Evolutionary conservation across 805 yeast species (phyloP).

Genomic region (Wickerhamiella kurtzmanii): DNA sequence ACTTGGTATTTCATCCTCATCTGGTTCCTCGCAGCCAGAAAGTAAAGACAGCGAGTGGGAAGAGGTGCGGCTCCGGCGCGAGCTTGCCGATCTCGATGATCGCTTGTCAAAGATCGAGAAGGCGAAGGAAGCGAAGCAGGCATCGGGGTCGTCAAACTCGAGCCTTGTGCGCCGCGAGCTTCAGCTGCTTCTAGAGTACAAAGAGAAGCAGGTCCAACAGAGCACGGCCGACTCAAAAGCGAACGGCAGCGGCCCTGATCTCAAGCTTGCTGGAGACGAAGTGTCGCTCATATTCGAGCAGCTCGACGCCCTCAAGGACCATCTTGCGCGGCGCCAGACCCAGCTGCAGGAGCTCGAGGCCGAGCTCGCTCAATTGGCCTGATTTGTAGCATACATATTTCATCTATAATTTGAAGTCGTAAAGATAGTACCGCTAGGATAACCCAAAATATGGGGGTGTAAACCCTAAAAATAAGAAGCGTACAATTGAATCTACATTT

Average conservation of each 20-base stretch:
- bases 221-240: constrained; percentile 16
- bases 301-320: constrained; percentile 57
- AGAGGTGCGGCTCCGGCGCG: constrained; percentile 67
- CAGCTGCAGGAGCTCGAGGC: constrained; percentile 40
- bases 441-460: no score
- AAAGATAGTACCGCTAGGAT: no score
- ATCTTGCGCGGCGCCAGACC: constrained; percentile 42
- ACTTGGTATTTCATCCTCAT: constrained; percentile 37
- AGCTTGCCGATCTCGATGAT: constrained; percentile 58
- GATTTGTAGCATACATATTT: not conserved
- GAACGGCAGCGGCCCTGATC: constrained; percentile 2
- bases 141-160: constrained; percentile 18
- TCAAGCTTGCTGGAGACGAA: constrained; percentile 31
- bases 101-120: constrained; percentile 35
- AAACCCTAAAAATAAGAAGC: no score
- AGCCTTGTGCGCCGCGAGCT: constrained; percentile 46
- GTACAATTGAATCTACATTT: not conserved
- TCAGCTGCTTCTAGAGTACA: constrained; percentile 70
- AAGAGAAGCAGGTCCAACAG: constrained; percentile 42
- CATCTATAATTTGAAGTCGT: no score
- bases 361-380: constrained; percentile 15
- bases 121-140: constrained; percentile 9
- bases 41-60: constrained; percentile 83
- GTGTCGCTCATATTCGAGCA: constrained; percentile 66
- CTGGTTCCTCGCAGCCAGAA: constrained; percentile 39